Conservation (phyloP, 164 flowering plant genomes). For the Aristolochia contorta region DNA sequence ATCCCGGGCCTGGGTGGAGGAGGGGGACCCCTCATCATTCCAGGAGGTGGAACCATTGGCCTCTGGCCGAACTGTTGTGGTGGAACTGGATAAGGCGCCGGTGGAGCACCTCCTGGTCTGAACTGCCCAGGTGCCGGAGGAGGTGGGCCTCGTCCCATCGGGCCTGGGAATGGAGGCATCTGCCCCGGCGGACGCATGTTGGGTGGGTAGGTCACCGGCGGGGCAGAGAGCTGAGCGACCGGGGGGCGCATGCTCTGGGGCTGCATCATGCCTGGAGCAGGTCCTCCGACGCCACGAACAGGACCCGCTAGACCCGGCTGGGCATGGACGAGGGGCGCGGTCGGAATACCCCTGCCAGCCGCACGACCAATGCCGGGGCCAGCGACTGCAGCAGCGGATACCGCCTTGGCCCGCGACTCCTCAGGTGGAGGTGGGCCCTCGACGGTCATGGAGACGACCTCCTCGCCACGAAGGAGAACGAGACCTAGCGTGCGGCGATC, state of each 20-base stretch:
- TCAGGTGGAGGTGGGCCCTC: slow-evolving; percentile 99
- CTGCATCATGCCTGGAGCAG: slow-evolving; percentile 98
- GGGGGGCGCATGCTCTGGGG: slow-evolving; percentile 82
- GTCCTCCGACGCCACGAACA: slow-evolving; percentile 87
- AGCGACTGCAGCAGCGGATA: slow-evolving; percentile 41
- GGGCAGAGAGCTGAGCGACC: slow-evolving; percentile 68
- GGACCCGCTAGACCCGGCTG: slow-evolving; percentile 96
- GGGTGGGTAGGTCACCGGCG: slow-evolving; percentile 49
- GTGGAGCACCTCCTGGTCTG: slow-evolving; percentile 46
- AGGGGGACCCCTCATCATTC: slow-evolving; percentile 55
- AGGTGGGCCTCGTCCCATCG: slow-evolving; percentile 39
- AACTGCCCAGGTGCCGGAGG: slow-evolving; percentile 38
- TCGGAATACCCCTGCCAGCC: slow-evolving; percentile 77
- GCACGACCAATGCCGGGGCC: slow-evolving; percentile 90
- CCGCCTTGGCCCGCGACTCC: slow-evolving; percentile 78
- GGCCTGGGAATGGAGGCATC: slow-evolving; percentile 38
- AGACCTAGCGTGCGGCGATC: slow-evolving; percentile 92
- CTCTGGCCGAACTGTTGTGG: slow-evolving; percentile 28
- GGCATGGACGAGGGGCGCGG: slow-evolving; percentile 69
- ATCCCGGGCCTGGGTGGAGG: slow-evolving; percentile 37
- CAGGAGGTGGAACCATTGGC: slow-evolving; percentile 34
- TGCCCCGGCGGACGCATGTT: slow-evolving; percentile 68
- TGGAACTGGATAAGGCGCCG: slow-evolving; percentile 22
- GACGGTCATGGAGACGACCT: slow-evolving; percentile 97
- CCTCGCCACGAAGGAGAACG: slow-evolving; percentile 90